Base-by-base conservation (phyloP, 2,329 filamentous ascomycete species). In the Hypoxylon sp. region DNA sequence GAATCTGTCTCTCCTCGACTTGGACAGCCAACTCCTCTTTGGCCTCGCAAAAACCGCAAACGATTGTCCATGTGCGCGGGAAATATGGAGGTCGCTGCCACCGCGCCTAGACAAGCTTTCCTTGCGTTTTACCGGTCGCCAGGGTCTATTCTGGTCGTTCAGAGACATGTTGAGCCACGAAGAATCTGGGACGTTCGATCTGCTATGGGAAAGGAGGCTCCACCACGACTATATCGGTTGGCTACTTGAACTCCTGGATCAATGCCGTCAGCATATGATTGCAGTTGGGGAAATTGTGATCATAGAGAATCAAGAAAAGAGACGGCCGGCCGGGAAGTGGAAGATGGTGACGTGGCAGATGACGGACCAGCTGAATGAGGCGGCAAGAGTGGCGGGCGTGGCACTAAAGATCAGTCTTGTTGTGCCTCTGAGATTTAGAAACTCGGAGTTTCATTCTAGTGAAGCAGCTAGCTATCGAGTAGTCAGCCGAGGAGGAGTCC, bases 61-160 rank as follows among this genome's bases (percentile, higher is more conserved):
- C 2, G 11, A 30, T 48, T 46, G 48, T 35, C 35, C 33, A 4
- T 54, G 30, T 50, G 6, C 37, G 6, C 11, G 1, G 11, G 51
- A 59, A 2, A n/a, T 62, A 14, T 55, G 48, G 46, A 30, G 50
- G 7, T 11, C 27, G 4, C 57, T 70, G 22, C 68, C 63, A n/a
- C 61, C 56, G 20, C 50, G 50, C 11, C 37, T 66, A 1, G 50
- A 54, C 8, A 5, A 22, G 1, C 54, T 66, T 3, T 1, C 40
- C 2, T 2, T 71, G 1, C 7, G 5, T 3, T 68, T 71, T 14
- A 35, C 56, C n/a, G 22, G 35, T 11, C 3, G 27, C 31, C 40
- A 48, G 42, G 58, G 64, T 5, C 2, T 68, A 6, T 65, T 65
- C 35, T 65, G 64, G 68, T 61, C 68, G 1, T 1, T 37, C 1